These are phyloP conservation scores for Citrullus colocynthis DNA, from an alignment of 306 rosid species.

Conservation along the genomic window DNA sequence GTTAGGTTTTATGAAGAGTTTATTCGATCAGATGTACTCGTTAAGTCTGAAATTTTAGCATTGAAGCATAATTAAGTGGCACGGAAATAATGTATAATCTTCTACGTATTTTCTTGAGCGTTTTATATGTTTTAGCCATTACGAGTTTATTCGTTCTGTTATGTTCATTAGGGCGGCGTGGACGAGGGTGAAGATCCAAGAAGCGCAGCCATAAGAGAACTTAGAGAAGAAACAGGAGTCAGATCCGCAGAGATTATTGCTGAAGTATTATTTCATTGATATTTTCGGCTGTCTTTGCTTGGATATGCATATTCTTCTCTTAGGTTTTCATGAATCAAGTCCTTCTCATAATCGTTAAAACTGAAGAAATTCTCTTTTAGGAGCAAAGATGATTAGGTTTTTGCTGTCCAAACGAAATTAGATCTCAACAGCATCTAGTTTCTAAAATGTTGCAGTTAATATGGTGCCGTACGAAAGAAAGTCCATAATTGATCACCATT, in stretches of 20 bases:
- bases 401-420: neutral
- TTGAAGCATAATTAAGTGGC: neutral
- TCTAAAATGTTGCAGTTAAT: neutral
- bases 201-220: slow-evolving; percentile 63
- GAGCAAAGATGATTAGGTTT: neutral
- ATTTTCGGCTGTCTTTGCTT: neutral
- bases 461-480: neutral
- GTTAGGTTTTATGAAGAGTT: neutral
- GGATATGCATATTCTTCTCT: neutral
- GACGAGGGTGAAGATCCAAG: slow-evolving; percentile 84
- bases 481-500: neutral
- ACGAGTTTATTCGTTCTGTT: neutral
- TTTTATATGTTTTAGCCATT: neutral
- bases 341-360: neutral
- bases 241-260: slow-evolving; percentile 66
- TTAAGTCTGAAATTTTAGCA: neutral
- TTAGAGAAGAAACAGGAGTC: slow-evolving; percentile 86
- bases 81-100: neutral
- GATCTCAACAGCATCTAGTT: neutral
- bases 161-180: slow-evolving; percentile 52
- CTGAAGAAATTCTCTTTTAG: neutral
- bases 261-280: slow-evolving; percentile 33
- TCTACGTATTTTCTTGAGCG: neutral
- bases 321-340: neutral
- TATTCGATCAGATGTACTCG: neutral